Conservation (phyloP, 257 asterid genomes). For the Misopates orontium region DNA sequence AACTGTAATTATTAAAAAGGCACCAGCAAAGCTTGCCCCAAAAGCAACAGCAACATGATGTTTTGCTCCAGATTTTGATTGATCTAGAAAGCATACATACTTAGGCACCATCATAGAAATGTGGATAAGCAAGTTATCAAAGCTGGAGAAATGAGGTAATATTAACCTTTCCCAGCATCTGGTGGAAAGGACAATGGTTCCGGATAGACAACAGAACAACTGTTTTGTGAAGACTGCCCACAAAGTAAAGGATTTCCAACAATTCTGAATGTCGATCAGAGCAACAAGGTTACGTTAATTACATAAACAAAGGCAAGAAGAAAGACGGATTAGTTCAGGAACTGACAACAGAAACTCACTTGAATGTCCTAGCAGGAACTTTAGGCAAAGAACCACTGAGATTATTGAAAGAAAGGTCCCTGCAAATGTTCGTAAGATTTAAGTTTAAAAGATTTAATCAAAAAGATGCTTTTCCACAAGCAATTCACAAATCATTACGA, state of each 20-base stretch:
- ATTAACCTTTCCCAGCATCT: slow-evolving; percentile 52
- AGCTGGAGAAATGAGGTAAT: not conserved
- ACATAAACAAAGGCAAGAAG: not conserved
- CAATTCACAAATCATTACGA: not conserved
- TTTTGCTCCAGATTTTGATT: slow-evolving; percentile 46
- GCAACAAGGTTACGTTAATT: slow-evolving; percentile 20
- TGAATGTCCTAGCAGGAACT: slow-evolving; percentile 81
- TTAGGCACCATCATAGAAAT: slow-evolving; percentile 1
- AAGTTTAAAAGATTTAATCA: slow-evolving; percentile 1
- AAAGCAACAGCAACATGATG: slow-evolving; percentile 69
- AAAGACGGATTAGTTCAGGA: not conserved
- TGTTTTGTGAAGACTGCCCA: slow-evolving; percentile 60
- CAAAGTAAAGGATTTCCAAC: slow-evolving; percentile 87
- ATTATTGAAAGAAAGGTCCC: slow-evolving; percentile 95
- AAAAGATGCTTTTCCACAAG: not conserved
- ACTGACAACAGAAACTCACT: slow-evolving; percentile 43
- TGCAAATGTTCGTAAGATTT: slow-evolving; percentile 32
- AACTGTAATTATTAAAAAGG: slow-evolving; percentile 41
- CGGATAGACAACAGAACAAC: slow-evolving; percentile 74
- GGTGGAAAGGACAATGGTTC: slow-evolving; percentile 86
- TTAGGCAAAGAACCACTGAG: slow-evolving; percentile 87
- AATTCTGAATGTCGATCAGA: slow-evolving; percentile 49
- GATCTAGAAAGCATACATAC: slow-evolving; percentile 43
- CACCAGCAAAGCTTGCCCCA: slow-evolving; percentile 70
- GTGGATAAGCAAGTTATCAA: not conserved